A percentile compares a stretch with the other conserved stretches of the same genome.
These are phyloP conservation scores for Inonotus obliquus DNA, from an alignment of 1,284 basidiomycete genomes.

Conservation along the genomic window DNA sequence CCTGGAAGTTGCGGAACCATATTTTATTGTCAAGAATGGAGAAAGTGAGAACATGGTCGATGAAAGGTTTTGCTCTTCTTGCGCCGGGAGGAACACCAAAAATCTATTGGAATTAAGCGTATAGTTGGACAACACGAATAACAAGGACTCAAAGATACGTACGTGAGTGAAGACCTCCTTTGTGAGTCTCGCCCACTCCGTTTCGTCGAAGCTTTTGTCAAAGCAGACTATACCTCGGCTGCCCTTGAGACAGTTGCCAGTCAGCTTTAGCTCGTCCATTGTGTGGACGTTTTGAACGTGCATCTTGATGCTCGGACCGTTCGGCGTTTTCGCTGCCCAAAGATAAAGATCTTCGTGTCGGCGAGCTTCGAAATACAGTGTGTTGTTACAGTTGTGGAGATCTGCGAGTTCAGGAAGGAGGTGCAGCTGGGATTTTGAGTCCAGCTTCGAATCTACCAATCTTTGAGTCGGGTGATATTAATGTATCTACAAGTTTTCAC, in stretches of 20 bases:
- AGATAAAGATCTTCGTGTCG: constrained; percentile 95
- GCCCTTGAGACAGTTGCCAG: constrained; percentile 97
- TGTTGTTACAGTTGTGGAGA: constrained; percentile 97
- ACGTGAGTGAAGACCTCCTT: constrained; percentile 98
- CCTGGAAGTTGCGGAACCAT: constrained; percentile 99
- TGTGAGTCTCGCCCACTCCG: constrained; percentile 83
- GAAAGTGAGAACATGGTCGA: constrained; percentile 97
- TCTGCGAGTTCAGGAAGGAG: constrained; percentile 97
- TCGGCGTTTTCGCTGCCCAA: constrained; percentile 96
- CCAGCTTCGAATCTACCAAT: constrained; percentile 84
- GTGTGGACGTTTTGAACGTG: constrained; percentile 99
- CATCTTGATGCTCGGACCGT: constrained; percentile 95
- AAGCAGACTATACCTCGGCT: constrained; percentile 91
- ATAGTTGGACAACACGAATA: constrained; percentile 13
- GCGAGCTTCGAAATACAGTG: constrained; percentile 96
- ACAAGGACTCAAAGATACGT: constrained; percentile 32
- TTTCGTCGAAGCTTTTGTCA: constrained; percentile 86
- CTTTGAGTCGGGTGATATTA: neutral
- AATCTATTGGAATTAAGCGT: constrained; percentile 55
- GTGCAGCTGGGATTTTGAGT: constrained; percentile 93
- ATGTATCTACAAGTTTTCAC: constrained; percentile 23
- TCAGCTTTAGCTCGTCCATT: constrained; percentile 99
- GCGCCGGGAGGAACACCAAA: constrained; percentile 92
- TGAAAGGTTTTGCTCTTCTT: constrained; percentile 91
- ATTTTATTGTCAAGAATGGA: constrained; percentile 95